Evolutionary conservation across 805 yeast species (phyloP), one percentile per base, ranked within the genome.

Genomic region (Zygotorulaspora florentina): DNA sequence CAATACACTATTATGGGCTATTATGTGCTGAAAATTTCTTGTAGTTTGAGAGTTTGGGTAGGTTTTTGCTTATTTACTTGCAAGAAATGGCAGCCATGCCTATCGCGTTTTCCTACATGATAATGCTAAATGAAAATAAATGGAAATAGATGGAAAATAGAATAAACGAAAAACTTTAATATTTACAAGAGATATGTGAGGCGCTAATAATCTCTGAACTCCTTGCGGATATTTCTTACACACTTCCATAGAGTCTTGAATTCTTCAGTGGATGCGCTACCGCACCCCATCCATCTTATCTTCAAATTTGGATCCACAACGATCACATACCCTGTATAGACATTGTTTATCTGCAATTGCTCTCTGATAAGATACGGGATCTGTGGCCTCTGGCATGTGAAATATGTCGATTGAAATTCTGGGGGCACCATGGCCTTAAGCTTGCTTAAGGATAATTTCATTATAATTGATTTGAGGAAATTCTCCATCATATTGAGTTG

Each of bases 201-300:
- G 42, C 12, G 17, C 28, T 30, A 20, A 31, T 20, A 35, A n/a
- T 9, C 18, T 17, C 17, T 39, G 27, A 46, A 49, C 52, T 83
- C 90, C 47, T 65, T 74, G 50, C 75, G 75, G 25, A 86, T 58
- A 0, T 85, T 85, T 23, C 68, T 68, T 1, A 85, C 81, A 29
- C 83, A 75, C 55, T 77, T 80, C 86, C 89, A 83, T 45, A 87
- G 64, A 12, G 78, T 68, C 13, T 70, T 70, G 39, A 70, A 67
- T 54, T 93, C 99, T 28, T 75, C 75, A n/a, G 75, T 79, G 12
- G 74, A 73, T 1, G 96, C 84, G 33, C 75, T 77, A 2, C 98
- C 99, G 55, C 95, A 80, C 3, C 88, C 86, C 18, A 88, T 89
- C 98, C 98, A 91, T 55, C 98, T 73, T 43, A 93, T 83, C 56